Evolutionary conservation across 225 moss, liverwort and hornwort genomes (phyloP).

Genomic region (Bryoerythrophyllum caledonicum): DNA sequence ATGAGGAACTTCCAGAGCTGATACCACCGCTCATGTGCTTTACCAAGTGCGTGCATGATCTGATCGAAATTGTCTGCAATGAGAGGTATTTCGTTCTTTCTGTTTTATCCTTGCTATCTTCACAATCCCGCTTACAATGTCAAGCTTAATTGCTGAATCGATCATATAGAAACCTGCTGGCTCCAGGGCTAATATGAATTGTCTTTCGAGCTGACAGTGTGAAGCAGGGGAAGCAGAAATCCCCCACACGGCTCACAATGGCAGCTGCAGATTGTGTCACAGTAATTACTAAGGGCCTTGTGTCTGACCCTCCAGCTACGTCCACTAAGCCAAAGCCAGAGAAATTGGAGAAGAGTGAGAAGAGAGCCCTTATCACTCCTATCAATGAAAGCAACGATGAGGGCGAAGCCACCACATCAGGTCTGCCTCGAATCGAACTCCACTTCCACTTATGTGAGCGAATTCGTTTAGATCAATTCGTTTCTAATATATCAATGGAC

Average conservation of each 20-base stretch:
- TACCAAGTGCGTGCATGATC: conserved; percentile 40
- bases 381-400: conserved; percentile 21
- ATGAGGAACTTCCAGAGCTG: conserved; percentile 28
- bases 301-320: conserved; percentile 48
- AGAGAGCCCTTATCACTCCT: conserved; percentile 43
- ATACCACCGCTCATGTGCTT: conserved; percentile 45
- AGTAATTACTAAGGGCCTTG: conserved; percentile 70
- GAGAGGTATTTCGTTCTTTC: conserved; percentile 43
- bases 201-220: conserved; percentile 50
- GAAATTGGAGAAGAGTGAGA: conserved; percentile 32
- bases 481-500: conserved; percentile 3
- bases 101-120: conserved; percentile 6
- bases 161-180: not conserved
- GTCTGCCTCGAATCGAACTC: conserved; percentile 28
- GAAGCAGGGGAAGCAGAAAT: conserved; percentile 65
- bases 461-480: not conserved
- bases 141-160: not conserved
- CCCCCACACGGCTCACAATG: conserved; percentile 85
- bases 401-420: conserved; percentile 44
- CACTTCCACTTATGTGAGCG: not conserved
- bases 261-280: conserved; percentile 86
- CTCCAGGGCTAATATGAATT: conserved; percentile 22
- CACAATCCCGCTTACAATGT: not conserved
- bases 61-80: conserved; percentile 44
- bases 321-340: conserved; percentile 31